A percentile compares a stretch with the other conserved stretches of the same genome.
Evolutionary conservation across 139 green algal species (phyloP).

Genomic region (Marvania coccoides): DNA sequence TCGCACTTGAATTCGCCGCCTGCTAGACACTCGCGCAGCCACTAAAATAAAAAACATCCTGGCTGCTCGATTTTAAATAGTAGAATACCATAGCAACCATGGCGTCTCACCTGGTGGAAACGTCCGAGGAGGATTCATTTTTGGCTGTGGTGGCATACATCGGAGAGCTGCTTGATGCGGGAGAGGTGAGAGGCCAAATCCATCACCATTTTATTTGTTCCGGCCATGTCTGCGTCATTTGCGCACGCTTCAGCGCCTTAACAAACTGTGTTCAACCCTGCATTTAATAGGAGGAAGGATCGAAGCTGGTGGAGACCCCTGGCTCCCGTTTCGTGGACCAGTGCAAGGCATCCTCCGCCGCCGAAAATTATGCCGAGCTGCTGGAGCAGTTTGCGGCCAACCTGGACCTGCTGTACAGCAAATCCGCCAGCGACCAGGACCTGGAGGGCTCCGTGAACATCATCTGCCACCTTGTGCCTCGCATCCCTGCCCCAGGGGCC

Average conservation of each 20-base stretch:
- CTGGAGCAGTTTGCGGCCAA: conserved; percentile 26
- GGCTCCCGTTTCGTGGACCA: conserved; percentile 22
- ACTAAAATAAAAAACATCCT: too few species aligned
- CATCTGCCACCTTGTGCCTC: conserved; percentile 34
- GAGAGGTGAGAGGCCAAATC: conserved; percentile 5
- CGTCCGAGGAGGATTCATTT: conserved; percentile 43
- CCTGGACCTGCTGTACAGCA: conserved; percentile 30
- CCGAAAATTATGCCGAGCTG: conserved; percentile 24
- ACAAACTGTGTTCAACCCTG: too few species aligned
- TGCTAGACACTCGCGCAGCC: too few species aligned
- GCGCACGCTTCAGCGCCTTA: too few species aligned
- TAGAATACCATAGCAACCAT: too few species aligned
- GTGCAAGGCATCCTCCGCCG: conserved; percentile 18
- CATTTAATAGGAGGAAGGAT: background rate
- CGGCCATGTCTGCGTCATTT: too few species aligned
- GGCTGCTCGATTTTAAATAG: too few species aligned
- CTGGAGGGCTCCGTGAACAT: conserved; percentile 44
- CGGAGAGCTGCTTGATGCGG: conserved; percentile 24
- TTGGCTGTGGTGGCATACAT: conserved; percentile 28
- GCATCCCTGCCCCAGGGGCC: conserved; percentile 6
- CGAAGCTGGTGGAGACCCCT: conserved; percentile 13
- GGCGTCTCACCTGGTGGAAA: conserved; percentile 41
- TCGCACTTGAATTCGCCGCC: too few species aligned
- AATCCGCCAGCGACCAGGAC: conserved; percentile 27
- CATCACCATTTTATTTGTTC: background rate